Base-by-base conservation (phyloP, 2,329 filamentous ascomycete genomes). In the Paraconiothyrium brasiliense region DNA sequence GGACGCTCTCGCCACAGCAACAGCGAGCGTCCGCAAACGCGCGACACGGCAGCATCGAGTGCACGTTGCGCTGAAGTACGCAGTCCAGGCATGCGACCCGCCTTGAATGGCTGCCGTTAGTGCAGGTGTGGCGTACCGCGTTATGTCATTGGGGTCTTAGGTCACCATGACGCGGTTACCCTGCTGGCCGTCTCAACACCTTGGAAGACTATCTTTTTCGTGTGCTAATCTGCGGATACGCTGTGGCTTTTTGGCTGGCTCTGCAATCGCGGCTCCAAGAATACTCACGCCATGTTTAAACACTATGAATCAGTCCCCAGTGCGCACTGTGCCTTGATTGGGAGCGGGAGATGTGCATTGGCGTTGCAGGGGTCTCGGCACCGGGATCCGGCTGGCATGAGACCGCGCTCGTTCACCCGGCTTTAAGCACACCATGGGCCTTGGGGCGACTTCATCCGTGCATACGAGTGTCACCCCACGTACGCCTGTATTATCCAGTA, bases 101-200 rank as follows among this genome's bases (percentile, higher is more conserved):
- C 47, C 24, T 8, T 43, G 35, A 9, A 50, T 41, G 46, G 46
- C 47, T 22, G 24, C 35, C 34, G 48, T 27, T 52, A 46, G 49
- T 27, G 55, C 46, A 5, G n/a, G 7, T 46, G 48, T 37, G 30
- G 47, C 57, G 30, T 34, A 27, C 27, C 30, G 37, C 14, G 14
- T 50, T 43, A 39, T 54, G 49, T 47, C 57, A 54, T 59, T n/a
- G 14, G 13, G 8, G 24, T 10, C 48, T 49, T 39, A 49, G 41
- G 57, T 59, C 57, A 59, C 51, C 43, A 59, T 59, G 57, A 59
- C 57, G 57, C 43, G 5, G 35, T 54, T 16, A 16, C 13, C 39
- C n/a, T 24, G 10, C 22, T 32, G 20, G 7, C 11, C 1, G 7
- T 35, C 51, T 22, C 32, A 20, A 27, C 34, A 27, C n/a, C 51